Evolutionary conservation across 2,329 filamentous ascomycete species (phyloP).

Genomic region (Microsporum ferrugineum): DNA sequence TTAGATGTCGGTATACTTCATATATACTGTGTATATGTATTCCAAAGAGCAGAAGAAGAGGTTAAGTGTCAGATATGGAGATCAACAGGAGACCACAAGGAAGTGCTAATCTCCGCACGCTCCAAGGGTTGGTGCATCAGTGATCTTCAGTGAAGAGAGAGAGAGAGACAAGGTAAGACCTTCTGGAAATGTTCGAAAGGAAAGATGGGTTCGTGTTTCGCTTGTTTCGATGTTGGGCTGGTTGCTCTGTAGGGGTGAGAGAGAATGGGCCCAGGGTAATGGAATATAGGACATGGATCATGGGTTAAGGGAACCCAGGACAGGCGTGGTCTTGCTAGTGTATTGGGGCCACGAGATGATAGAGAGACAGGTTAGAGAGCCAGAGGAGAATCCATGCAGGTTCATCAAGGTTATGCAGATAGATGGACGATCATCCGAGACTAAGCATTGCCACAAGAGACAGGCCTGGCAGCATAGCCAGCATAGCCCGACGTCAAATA

Average conservation of each 20-base stretch:
- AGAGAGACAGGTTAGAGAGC: neutral
- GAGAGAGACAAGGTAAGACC: neutral
- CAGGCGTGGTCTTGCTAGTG: neutral
- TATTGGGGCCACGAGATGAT: neutral
- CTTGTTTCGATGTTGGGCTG: neutral
- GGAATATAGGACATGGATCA: neutral
- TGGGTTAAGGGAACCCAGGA: neutral
- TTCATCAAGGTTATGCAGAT: neutral
- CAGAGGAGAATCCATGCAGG: neutral
- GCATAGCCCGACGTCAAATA: neutral
- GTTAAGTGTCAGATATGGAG: neutral
- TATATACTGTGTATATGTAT: neutral
- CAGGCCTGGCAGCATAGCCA: neutral
- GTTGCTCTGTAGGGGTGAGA: too few species aligned
- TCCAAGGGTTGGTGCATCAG: neutral
- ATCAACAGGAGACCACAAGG: neutral
- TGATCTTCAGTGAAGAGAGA: neutral
- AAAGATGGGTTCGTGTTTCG: neutral
- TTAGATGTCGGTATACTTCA: too few species aligned
- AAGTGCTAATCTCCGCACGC: slow-evolving; percentile 2
- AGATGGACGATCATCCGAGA: slow-evolving; percentile 2
- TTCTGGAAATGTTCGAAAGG: neutral
- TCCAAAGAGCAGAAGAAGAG: neutral
- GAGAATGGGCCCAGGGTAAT: neutral
- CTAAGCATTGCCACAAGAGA: slow-evolving; percentile 1